Percentiles rank a stretch among this genome's conserved stretches.
phyloP scores from a whole-genome alignment of 495 filamentous ascomycete species.

The Echria macrotheca region DNA sequence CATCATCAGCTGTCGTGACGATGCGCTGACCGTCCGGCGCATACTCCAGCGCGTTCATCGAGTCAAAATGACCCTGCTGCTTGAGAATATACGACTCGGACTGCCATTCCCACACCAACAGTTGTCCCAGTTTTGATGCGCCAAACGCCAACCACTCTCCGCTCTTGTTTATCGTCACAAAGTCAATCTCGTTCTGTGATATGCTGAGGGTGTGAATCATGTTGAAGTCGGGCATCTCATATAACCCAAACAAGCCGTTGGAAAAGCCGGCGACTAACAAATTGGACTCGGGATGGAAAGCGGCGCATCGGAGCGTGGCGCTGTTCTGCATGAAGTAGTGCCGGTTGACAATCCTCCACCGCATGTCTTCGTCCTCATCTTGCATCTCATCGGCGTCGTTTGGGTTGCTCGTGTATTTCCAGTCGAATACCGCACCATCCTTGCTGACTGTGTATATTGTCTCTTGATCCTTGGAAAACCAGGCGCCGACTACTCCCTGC shows the following conservation, averaged over 20 bases:
- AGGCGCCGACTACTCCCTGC: conserved; percentile 79
- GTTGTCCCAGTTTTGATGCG: conserved; percentile 88
- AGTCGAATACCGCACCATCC: conserved; percentile 52
- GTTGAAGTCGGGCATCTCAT: conserved; percentile 96
- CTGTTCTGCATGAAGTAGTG: conserved; percentile 91
- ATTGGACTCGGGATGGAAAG: conserved; percentile 80
- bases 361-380: conserved; percentile 50
- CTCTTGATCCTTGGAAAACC: conserved; percentile 91
- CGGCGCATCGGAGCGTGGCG: conserved; percentile 79
- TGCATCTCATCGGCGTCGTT: conserved; percentile 55
- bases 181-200: conserved; percentile 92
- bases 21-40: conserved; percentile 90
- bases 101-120: conserved; percentile 99
- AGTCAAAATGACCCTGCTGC: conserved; percentile 94
- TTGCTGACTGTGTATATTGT: conserved; percentile 54
- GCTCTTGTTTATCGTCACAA: conserved; percentile 83
- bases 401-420: conserved; percentile 60
- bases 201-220: conserved; percentile 87
- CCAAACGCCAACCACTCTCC: conserved; percentile 98
- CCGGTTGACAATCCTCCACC: conserved; percentile 81
- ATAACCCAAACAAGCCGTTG: conserved; percentile 85
- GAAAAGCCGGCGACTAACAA: conserved; percentile 91
- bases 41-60: conserved; percentile 90
- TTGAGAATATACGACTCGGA: conserved; percentile 99
- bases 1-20: conserved; percentile 89